A percentile compares a stretch with the other conserved stretches of the same genome.
Evolutionary conservation across 2,329 filamentous ascomycete genomes (phyloP).

Genomic region (Aureobasidium uvarum): DNA sequence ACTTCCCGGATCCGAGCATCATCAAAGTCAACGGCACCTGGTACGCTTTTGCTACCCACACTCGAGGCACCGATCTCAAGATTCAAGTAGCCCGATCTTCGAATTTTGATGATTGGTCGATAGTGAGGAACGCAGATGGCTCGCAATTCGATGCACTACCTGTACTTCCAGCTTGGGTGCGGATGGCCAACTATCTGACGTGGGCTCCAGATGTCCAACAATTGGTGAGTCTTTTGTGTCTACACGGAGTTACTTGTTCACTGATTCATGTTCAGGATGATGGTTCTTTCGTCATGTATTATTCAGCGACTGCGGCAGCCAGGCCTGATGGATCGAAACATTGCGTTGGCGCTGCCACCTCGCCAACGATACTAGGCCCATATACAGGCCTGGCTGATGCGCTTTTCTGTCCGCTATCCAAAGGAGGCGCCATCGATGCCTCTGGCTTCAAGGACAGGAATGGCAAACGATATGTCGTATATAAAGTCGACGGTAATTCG

Average conservation of each 20-base stretch:
- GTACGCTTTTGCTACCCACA: conserved; percentile 55
- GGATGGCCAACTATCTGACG: conserved; percentile 50
- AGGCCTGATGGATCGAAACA: conserved; percentile 32
- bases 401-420: conserved; percentile 33
- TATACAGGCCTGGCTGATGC: conserved; percentile 31
- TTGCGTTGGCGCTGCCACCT: conserved; percentile 36
- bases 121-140: conserved; percentile 45
- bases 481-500: conserved; percentile 37
- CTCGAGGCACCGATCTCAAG: conserved; percentile 47
- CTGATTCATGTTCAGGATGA: conserved; percentile 28
- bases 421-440: conserved; percentile 38
- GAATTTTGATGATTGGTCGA: conserved; percentile 51
- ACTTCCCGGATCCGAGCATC: conserved; percentile 50
- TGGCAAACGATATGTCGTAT: conserved; percentile 35
- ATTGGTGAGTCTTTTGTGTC: conserved; percentile 36
- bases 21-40: conserved; percentile 52
- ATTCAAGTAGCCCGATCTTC: conserved; percentile 56
- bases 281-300: conserved; percentile 36
- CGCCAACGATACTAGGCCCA: conserved; percentile 33
- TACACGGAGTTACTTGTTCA: neutral
- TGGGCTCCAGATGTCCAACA: conserved; percentile 63
- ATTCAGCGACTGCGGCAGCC: conserved; percentile 33
- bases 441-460: conserved; percentile 34
- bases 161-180: conserved; percentile 52
- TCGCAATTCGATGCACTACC: conserved; percentile 55